A percentile compares a stretch with the other conserved stretches of the same genome.
Evolutionary conservation across 345 rosid species (phyloP).

Genomic region (Eucalyptus pumila): DNA sequence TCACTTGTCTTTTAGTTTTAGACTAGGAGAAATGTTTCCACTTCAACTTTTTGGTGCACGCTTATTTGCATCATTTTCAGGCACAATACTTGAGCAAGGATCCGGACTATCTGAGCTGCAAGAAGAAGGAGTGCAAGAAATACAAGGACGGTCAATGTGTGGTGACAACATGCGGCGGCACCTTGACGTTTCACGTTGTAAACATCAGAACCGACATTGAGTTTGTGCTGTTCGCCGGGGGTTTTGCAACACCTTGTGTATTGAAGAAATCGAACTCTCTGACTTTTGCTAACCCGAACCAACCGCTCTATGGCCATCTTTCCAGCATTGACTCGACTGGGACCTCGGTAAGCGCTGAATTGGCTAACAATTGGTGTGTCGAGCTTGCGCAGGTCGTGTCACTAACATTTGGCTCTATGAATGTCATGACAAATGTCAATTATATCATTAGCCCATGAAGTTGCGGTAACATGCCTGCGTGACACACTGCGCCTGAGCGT

Average conservation of each 20-base stretch:
- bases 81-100: slow-evolving; percentile 37
- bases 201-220: slow-evolving; percentile 52
- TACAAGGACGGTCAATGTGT: not conserved
- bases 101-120: slow-evolving; percentile 39
- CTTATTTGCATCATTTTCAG: not conserved
- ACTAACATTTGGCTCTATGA: not conserved
- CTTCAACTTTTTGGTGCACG: not conserved
- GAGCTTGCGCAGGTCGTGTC: not conserved
- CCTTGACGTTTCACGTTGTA: slow-evolving; percentile 37
- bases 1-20: not conserved
- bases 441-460: not conserved
- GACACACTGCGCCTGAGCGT: not conserved
- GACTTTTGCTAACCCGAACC: slow-evolving; percentile 32
- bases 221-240: slow-evolving; percentile 44
- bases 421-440: not conserved
- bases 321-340: slow-evolving; percentile 45
- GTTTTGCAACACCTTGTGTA: slow-evolving; percentile 37
- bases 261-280: slow-evolving; percentile 16
- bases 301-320: slow-evolving; percentile 41
- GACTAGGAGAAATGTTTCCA: not conserved
- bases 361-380: not conserved
- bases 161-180: slow-evolving; percentile 23
- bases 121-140: slow-evolving; percentile 16
- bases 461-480: not conserved
- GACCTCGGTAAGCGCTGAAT: slow-evolving; percentile 22